These are phyloP conservation scores for Phytopythium oedochilum DNA, from an alignment of 352 stramenopile genomes.

Conservation along the genomic window DNA sequence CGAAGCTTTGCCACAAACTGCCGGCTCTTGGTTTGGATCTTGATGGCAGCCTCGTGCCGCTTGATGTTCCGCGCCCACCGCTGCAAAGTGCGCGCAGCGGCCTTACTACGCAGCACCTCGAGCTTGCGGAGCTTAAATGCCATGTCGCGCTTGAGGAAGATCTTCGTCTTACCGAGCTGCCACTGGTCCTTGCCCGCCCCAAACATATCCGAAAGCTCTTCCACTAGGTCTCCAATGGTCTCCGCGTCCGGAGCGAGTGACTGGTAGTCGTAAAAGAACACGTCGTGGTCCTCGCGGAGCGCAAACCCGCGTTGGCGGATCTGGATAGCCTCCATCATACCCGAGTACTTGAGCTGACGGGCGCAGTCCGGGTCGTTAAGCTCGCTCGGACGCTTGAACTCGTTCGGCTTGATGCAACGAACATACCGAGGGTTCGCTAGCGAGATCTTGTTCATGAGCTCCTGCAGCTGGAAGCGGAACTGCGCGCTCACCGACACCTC, in stretches of 20 bases:
- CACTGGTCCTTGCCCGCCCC: conserved; percentile 86
- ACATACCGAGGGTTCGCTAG: conserved; percentile 85
- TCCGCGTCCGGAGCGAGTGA: conserved; percentile 79
- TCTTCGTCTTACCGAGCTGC: conserved; percentile 86
- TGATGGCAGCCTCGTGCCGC: conserved; percentile 41
- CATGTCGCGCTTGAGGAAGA: conserved; percentile 80
- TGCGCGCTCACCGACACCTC: conserved; percentile 85
- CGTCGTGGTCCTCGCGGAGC: conserved; percentile 84
- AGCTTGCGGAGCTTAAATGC: conserved; percentile 82
- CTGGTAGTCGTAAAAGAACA: conserved; percentile 91
- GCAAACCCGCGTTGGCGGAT: conserved; percentile 87
- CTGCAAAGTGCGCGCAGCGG: conserved; percentile 75
- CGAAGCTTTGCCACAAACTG: conserved; percentile 61
- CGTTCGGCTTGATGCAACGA: conserved; percentile 88
- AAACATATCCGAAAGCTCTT: conserved; percentile 82
- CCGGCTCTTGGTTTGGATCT: conserved; percentile 69
- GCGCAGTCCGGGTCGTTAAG: conserved; percentile 83
- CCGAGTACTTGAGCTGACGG: conserved; percentile 88
- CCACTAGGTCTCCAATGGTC: conserved; percentile 78
- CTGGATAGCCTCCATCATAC: conserved; percentile 91
- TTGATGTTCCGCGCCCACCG: conserved; percentile 81
- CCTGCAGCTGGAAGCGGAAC: conserved; percentile 87
- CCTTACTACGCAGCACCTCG: conserved; percentile 77
- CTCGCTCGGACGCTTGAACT: conserved; percentile 71
- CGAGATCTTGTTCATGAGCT: conserved; percentile 89